Evolutionary conservation across 2,329 filamentous ascomycete species (phyloP), one percentile per base, ranked within the genome.

Genomic region (Arthroderma uncinatum): DNA sequence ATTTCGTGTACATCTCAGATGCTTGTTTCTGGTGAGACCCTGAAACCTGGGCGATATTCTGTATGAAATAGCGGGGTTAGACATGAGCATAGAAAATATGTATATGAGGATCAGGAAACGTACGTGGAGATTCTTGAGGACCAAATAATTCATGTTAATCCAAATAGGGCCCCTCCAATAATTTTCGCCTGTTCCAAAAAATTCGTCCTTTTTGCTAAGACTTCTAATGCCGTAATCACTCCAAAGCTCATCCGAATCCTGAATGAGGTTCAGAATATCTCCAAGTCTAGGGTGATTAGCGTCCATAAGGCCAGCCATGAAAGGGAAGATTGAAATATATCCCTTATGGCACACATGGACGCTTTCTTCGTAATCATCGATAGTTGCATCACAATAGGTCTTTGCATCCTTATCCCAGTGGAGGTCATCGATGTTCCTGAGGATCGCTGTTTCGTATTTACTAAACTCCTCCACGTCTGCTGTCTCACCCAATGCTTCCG

Each of bases 111-210:
- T 34, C 56, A 30, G n/a, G 64, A 48, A n/a, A 79, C 86, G 76
- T 78, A 91, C 87, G 63, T 85, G 78, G 30, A 97, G 82, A 67
- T 88, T 84, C 63, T 84, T 82, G 55, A 96, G 74, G 54, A 87
- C 84, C 64, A 97, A 77, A 71, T 95, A 97, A 74, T 97, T 97
- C 63, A 97, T 90, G 68, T 93, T 93, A 67, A 97, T 87, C 92
- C 92, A 97, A 23, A 97, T 81, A 0, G 93, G 90, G 62, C 89
- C 87, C 61, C 90, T 82, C 92, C 93, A 98, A 76, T 98, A 98
- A 72, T 98, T 96, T 76, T 98, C 93, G 1, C 79, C 88, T 0
- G 90, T 95, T 40, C 86, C 89, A 70, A 96, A 97, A 60, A 89
- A 82, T 66, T 85, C 78, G 66, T 92, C 86, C 65, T 83, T 82